Evolutionary conservation across 768 basidiomycete genomes (phyloP).

Genomic region (Lentinula raphanica): DNA sequence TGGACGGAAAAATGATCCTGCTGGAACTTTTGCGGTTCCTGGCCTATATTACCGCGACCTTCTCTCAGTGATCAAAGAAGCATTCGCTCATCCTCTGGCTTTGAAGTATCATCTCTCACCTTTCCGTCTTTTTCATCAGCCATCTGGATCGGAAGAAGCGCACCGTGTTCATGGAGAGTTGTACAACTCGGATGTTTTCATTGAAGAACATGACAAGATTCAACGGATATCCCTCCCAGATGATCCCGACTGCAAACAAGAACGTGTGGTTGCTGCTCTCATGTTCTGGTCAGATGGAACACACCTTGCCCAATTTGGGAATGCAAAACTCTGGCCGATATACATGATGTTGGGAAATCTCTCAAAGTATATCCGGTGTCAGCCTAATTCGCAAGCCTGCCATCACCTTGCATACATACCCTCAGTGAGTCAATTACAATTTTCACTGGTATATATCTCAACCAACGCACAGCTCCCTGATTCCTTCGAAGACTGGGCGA

Average conservation of each 20-base stretch:
- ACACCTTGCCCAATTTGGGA: conserved; percentile 17
- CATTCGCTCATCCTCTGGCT: conserved; percentile 14
- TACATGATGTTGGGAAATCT: conserved; percentile 34
- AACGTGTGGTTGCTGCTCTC: conserved; percentile 11
- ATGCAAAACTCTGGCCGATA: conserved; percentile 16
- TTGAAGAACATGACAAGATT: no score
- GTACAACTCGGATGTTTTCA: conserved; percentile 17
- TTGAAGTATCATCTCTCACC: conserved; percentile 19
- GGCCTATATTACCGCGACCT: conserved; percentile 23
- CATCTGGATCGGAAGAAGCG: background rate
- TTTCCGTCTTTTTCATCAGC: conserved; percentile 19
- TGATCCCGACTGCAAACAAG: conserved; percentile 10
- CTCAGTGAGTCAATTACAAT: conserved; percentile 17
- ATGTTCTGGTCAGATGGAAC: conserved; percentile 24
- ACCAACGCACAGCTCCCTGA: no score
- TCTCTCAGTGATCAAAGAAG: conserved; percentile 18
- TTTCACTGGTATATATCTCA: no score
- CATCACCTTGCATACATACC: conserved; percentile 38
- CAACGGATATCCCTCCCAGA: no score
- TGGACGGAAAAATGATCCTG: conserved; percentile 11
- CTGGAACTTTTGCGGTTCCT: conserved; percentile 17
- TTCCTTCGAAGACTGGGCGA: no score
- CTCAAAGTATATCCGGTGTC: conserved; percentile 30
- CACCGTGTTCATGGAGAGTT: conserved; percentile 13
- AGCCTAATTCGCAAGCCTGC: conserved; percentile 22